phyloP scores from a whole-genome alignment of 108 stramenopile genomes.

The Cyclotella cryptica region DNA sequence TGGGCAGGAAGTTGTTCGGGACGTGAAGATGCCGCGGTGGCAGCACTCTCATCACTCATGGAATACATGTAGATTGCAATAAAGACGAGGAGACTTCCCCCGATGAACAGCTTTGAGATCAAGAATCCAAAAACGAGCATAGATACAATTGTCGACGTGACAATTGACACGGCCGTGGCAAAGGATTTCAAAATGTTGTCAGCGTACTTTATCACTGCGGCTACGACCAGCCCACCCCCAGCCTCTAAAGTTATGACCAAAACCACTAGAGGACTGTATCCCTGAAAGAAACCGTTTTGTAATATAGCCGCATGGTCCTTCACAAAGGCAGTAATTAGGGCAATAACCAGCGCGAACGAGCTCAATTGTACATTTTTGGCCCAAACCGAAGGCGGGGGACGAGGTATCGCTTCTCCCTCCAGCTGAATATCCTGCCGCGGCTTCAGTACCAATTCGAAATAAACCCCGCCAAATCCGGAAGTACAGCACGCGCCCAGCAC shows the following conservation, averaged over 20 bases:
- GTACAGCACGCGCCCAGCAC: conserved; percentile 94
- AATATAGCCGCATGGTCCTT: conserved; percentile 75
- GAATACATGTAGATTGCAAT: conserved; percentile 42
- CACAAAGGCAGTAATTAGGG: conserved; percentile 73
- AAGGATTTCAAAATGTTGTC: conserved; percentile 87
- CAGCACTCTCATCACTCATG: conserved; percentile 15
- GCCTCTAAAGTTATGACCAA: conserved; percentile 90
- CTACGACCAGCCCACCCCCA: conserved; percentile 80
- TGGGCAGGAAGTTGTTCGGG: conserved; percentile 19
- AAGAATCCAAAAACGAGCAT: conserved; percentile 64
- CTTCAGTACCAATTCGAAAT: conserved; percentile 97
- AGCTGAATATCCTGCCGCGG: conserved; percentile 43
- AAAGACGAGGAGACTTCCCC: conserved; percentile 42
- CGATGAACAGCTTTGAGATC: conserved; percentile 40
- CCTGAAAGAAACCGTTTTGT: conserved; percentile 87
- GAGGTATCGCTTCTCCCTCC: conserved; percentile 44
- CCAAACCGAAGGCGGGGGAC: conserved; percentile 83
- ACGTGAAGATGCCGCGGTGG: neutral
- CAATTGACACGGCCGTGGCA: conserved; percentile 69
- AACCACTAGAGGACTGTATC: conserved; percentile 89
- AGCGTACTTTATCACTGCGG: conserved; percentile 88
- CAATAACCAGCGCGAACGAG: conserved; percentile 81
- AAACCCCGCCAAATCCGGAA: conserved; percentile 95
- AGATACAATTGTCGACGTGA: conserved; percentile 42
- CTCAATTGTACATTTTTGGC: conserved; percentile 98